A percentile compares a stretch with the other conserved stretches of the same genome.
phyloP scores from a whole-genome alignment of 2,329 filamentous ascomycete genomes.

The Penicillium oxalicum region DNA sequence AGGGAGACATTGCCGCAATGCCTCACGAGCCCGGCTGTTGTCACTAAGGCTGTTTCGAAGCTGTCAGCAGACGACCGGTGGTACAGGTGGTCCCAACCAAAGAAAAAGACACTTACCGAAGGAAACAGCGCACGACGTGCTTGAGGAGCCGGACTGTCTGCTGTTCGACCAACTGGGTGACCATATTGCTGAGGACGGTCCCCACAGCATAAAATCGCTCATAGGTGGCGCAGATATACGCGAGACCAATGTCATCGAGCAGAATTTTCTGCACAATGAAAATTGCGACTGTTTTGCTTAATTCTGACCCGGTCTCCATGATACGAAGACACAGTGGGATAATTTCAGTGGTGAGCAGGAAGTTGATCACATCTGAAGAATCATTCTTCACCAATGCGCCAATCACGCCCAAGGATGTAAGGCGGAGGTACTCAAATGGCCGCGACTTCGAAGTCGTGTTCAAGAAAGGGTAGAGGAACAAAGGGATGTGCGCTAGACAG shows the following conservation, averaged over 20 bases:
- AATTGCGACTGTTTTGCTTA: constrained; percentile 98
- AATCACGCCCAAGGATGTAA: constrained; percentile 94
- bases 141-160: constrained; percentile 94
- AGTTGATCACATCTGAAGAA: constrained; percentile 97
- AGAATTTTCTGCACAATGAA: constrained; percentile 99
- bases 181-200: constrained; percentile 97
- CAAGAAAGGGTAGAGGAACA: constrained; percentile 96
- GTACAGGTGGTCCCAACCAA: neutral
- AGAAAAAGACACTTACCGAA: constrained; percentile 58
- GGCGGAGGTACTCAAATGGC: constrained; percentile 92
- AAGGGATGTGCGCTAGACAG: constrained; percentile 77
- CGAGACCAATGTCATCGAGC: constrained; percentile 89
- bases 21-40: constrained; percentile 91
- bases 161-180: constrained; percentile 92
- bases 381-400: constrained; percentile 98
- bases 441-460: constrained; percentile 98
- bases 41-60: constrained; percentile 66
- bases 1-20: constrained; percentile 88
- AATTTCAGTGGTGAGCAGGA: constrained; percentile 95
- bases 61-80: constrained; percentile 1
- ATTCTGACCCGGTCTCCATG: constrained; percentile 97
- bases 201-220: constrained; percentile 97
- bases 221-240: constrained; percentile 98
- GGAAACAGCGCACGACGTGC: constrained; percentile 94
- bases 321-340: constrained; percentile 95